Evolutionary conservation across 2,329 filamentous ascomycete genomes (phyloP), one percentile per base, ranked within the genome.

Genomic region (Penicillium sp.): DNA sequence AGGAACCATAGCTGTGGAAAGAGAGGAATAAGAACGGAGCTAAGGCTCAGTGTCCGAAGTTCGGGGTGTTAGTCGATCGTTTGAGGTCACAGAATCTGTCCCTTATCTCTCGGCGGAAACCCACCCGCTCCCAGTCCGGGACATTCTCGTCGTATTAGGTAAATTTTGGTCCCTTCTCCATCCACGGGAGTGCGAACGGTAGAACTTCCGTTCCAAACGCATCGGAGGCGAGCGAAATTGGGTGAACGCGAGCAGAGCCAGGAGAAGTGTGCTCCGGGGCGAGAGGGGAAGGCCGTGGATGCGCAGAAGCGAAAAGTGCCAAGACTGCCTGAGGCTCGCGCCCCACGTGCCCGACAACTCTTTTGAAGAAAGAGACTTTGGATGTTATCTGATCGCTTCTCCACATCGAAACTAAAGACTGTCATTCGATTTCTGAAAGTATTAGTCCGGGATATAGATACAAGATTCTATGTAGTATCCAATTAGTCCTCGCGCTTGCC

Each of bases 61-160:
- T 75, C 73, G 74, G 74, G 72, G 67, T 61, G 66, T 76, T 75
- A 75, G 71, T 72, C 70, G 68, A 75, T 75, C 61, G 51, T 67
- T 75, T 75, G 66, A 71, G 69, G 73, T 76, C 74, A 76, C 71
- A 74, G 67, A 70, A 64, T 73, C 41, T 58, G 35, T 56, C 68
- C 35, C 57, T 75, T 75, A 76, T 76, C 73, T 69, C 38, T 64
- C 57, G 66, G 71, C 69, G 67, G 69, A 63, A 61, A 62, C 60
- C 65, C 62, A 62, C 64, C 58, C 50, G 62, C 60, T 63, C 60
- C 58, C 64, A 62, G 58, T 56, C 59, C 59, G 59, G 48, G 46
- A 30, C 53, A 52, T 61, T 61, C 59, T 61, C 59, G 59, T 61
- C 26, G 19, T 11, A 60, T 60, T 60, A 60, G 21, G 58, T 60